phyloP scores from a whole-genome alignment of 1,284 basidiomycete genomes.

The Chondrostereum purpureum region DNA sequence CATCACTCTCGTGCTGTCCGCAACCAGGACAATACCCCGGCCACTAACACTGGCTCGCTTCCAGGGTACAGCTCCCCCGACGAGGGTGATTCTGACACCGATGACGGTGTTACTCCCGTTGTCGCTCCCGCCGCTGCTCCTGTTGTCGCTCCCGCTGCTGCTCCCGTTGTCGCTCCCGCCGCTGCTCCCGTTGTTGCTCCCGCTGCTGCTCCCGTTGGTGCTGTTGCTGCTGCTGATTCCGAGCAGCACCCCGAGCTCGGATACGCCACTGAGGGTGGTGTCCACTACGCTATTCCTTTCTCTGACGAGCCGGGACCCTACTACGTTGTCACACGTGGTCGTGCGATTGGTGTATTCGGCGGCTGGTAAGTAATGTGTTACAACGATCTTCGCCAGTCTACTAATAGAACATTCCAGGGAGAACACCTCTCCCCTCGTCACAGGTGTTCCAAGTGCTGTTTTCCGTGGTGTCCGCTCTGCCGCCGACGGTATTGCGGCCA shows the following conservation, averaged over 20 bases:
- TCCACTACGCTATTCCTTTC: not conserved
- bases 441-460: conserved; percentile 4
- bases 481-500: not conserved
- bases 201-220: not conserved
- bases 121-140: not conserved
- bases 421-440: conserved; percentile 6
- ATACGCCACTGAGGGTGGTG: not conserved
- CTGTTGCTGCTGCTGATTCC: not conserved
- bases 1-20: not conserved
- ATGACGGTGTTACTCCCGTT: not conserved
- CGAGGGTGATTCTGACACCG: too few species aligned
- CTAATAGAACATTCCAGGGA: not conserved
- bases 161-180: too few species aligned
- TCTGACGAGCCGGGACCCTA: conserved; percentile 2
- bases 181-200: too few species aligned
- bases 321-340: conserved; percentile 8
- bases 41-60: too few species aligned
- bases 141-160: not conserved
- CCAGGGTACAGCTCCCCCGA: too few species aligned
- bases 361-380: conserved; percentile 1
- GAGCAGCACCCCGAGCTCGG: not conserved
- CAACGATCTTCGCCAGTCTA: not conserved
- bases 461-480: not conserved
- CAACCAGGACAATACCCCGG: too few species aligned
- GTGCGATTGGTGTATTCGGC: conserved; percentile 5